Percentiles rank a stretch among this genome's conserved stretches.
phyloP scores from a whole-genome alignment of 2,329 filamentous ascomycete species.

The Arachnopeziza araneosa region DNA sequence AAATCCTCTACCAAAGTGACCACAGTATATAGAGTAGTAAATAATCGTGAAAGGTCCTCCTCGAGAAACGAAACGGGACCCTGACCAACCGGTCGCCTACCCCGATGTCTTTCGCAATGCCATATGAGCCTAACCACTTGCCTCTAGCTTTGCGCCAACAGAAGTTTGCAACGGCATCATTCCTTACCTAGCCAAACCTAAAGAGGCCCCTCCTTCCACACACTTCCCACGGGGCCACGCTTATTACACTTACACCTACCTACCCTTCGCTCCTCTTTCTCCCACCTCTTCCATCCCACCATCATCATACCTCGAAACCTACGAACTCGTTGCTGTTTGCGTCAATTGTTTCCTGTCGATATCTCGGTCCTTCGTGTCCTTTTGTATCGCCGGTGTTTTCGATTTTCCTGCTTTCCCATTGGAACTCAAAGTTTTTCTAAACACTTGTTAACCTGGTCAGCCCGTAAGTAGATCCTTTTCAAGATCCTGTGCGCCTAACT shows the following conservation, averaged over 20 bases:
- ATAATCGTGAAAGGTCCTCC: not conserved
- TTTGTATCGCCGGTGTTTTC: conserved; percentile 33
- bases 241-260: conserved; percentile 4
- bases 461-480: conserved; percentile 28
- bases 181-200: not conserved
- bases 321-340: conserved; percentile 24
- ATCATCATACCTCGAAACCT: conserved; percentile 18
- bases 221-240: not conserved
- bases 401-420: conserved; percentile 30
- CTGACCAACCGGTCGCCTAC: not conserved
- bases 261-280: conserved; percentile 14
- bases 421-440: conserved; percentile 25
- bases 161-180: not conserved
- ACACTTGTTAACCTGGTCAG: conserved; percentile 25
- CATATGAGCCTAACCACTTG: not conserved
- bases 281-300: conserved; percentile 19
- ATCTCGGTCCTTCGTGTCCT: conserved; percentile 30
- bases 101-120: not conserved
- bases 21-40: not conserved
- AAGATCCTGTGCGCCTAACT: conserved; percentile 25
- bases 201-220: conserved; percentile 1
- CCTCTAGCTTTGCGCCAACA: not conserved
- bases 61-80: not conserved
- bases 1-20: not conserved
- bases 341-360: conserved; percentile 32